Evolutionary conservation across 1,139 yeast genomes (phyloP), one percentile per base, ranked within the genome.

Genomic region (Scheffersomyces cryptocercus): DNA sequence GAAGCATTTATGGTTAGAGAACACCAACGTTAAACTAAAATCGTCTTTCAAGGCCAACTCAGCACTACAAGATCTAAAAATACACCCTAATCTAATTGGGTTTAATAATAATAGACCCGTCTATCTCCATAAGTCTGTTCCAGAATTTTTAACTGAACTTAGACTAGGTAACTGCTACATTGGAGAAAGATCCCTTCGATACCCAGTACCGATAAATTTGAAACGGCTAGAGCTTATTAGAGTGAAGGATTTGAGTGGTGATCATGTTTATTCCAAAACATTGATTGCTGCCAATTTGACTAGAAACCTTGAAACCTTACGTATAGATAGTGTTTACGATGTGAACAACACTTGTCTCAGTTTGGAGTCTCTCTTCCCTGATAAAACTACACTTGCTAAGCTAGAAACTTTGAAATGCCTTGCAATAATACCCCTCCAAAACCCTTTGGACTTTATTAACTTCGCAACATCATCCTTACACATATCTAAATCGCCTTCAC

Each of bases 111-210:
- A 55, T 32, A 46, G 40, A 24, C 49, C 50, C 3, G 42, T 49
- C 5, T 29, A 26, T 5, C 30, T 53, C 14, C 39, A 42, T 16
- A 36, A 44, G n/a, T 41, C 49, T 8, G 43, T 61, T 29, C 64
- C 65, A 1, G 11, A 28, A 4, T 39, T 44, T 28, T 37, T 59
- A 10, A 41, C 40, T 5, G 20, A 16, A 13, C 42, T 61, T n/a
- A 40, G 39, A 12, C 43, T 61, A 20, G 61, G 61, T 10, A 54
- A 58, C 38, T 51, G 56, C 13, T 46, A 47, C 2, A 43, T 59
- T 6, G 39, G 45, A 11, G 39, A 39, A 9, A 41, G 41, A n/a
- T 46, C 48, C 6, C 15, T 44, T 24, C 34, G 38, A 7, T 49
- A 46, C 35, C 38, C 37, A 3, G 39, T 49, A 8, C 65, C 64